Conservation (phyloP, 2,329 filamentous ascomycete genomes). For the Leptosphaerulina australis region DNA sequence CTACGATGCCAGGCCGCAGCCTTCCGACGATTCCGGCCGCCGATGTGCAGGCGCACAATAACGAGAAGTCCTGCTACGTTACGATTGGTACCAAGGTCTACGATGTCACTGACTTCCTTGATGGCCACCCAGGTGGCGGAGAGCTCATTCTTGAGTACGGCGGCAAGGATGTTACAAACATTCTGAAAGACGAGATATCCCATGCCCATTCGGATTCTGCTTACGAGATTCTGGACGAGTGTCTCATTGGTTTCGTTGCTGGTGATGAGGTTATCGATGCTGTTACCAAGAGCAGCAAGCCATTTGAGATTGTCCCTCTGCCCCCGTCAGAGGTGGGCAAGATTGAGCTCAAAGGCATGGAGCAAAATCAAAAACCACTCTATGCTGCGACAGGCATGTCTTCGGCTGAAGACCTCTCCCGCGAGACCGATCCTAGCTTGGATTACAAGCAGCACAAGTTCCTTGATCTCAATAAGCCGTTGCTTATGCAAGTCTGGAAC, state of each 20-base stretch:
- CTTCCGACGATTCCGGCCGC: conserved; percentile 82
- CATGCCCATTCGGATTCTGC: conserved; percentile 88
- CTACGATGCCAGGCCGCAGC: conserved; percentile 75
- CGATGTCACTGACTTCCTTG: conserved; percentile 90
- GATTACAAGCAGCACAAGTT: conserved; percentile 96
- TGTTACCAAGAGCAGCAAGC: conserved; percentile 55
- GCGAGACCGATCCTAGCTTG: conserved; percentile 74
- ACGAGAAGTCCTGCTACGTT: conserved; percentile 86
- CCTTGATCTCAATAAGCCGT: conserved; percentile 81
- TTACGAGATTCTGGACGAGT: conserved; percentile 94
- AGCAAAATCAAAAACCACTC: conserved; percentile 54
- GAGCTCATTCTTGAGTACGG: conserved; percentile 89
- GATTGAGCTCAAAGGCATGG: conserved; percentile 57
- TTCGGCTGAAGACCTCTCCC: conserved; percentile 80
- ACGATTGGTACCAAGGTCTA: conserved; percentile 89
- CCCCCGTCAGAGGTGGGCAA: conserved; percentile 58
- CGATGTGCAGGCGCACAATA: conserved; percentile 83
- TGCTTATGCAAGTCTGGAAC: conserved; percentile 86
- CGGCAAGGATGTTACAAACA: conserved; percentile 81
- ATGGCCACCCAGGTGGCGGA: conserved; percentile 87
- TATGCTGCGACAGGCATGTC: conserved; percentile 81
- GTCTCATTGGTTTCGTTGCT: conserved; percentile 78
- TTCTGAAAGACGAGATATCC: conserved; percentile 81
- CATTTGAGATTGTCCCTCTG: conserved; percentile 59
- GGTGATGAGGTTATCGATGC: conserved; percentile 62